A percentile compares a stretch with the other conserved stretches of the same genome.
Conservation (phyloP, 1,139 yeast genomes). For the Kodamaea plutei region DNA sequence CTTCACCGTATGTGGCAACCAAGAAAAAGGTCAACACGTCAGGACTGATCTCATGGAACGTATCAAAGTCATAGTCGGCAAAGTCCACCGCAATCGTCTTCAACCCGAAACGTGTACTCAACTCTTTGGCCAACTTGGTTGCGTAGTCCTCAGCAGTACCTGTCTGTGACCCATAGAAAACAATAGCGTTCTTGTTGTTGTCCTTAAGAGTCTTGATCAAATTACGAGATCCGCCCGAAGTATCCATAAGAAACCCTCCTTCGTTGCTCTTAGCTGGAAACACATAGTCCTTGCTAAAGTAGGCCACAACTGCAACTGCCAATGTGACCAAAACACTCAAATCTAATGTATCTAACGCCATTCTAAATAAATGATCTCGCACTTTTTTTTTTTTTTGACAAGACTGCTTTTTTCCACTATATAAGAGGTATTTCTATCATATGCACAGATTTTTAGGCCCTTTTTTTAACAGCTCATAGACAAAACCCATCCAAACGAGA, state of each 20-base stretch:
- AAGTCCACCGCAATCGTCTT: constrained; percentile 84
- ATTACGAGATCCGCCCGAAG: constrained; percentile 47
- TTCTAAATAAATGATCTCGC: no score
- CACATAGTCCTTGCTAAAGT: constrained; percentile 60
- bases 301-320: constrained; percentile 59
- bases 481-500: no score
- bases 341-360: constrained; percentile 68
- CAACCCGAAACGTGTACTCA: constrained; percentile 75
- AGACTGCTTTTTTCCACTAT: background rate
- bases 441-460: no score
- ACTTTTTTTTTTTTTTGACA: background rate
- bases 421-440: no score
- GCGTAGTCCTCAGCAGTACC: constrained; percentile 99
- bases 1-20: constrained; percentile 95
- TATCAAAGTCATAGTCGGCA: constrained; percentile 83
- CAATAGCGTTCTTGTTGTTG: constrained; percentile 69
- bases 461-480: no score
- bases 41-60: constrained; percentile 50
- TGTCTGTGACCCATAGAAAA: constrained; percentile 95
- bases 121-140: constrained; percentile 82
- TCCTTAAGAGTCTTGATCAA: constrained; percentile 58
- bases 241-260: constrained; percentile 37
- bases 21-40: constrained; percentile 64
- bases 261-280: constrained; percentile 39
- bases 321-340: constrained; percentile 63